Evolutionary conservation across 495 filamentous ascomycete genomes (phyloP), one percentile per base, ranked within the genome.

Genomic region (Thozetella sp.): DNA sequence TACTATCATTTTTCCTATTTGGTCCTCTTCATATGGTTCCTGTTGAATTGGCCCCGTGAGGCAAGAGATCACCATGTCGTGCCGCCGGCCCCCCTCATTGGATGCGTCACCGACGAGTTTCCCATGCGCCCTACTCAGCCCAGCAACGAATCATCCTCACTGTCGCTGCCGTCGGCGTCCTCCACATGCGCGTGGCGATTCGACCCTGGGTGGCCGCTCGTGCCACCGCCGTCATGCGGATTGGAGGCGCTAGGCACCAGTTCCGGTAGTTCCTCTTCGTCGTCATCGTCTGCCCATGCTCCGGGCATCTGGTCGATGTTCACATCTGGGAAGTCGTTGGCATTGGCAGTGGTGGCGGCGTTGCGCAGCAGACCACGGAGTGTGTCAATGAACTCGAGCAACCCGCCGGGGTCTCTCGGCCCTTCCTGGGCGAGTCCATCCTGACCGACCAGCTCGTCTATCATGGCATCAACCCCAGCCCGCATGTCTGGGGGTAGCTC

Each of bases 291-390:
- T 19, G 23, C 54, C 57, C 52, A 59, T 1, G 53, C 52, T 11
- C 56, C 63, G 20, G 60, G 63, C 59, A 62, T 62, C 11, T 64
- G 59, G 20, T 34, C 58, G 23, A 59, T 52, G 13, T 57, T 57
- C 23, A 50, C 62, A 20, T 63, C 63, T 3, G 62, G 63, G 34
- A 40, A 50, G 10, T 59, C 55, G n/a, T 58, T 63, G 22, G 56
- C 63, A 0, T 59, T 64, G 23, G 58, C 68, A 13, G 23, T 53
- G 51, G 65, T 48, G 22, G 62, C 67, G 6, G 2, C 9, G 26
- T 22, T 51, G 15, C 27, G 52, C 11, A 23, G 17, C 2, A 11
- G 25, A 26, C 4, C 17, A 27, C 25, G 23, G 13, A 54, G 52
- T 12, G 2, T 10, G 12, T 54, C 15, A 25, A 54, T 15, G 25